phyloP scores from a whole-genome alignment of 1,139 yeast species.

The Zygosaccharomyces sapae region DNA sequence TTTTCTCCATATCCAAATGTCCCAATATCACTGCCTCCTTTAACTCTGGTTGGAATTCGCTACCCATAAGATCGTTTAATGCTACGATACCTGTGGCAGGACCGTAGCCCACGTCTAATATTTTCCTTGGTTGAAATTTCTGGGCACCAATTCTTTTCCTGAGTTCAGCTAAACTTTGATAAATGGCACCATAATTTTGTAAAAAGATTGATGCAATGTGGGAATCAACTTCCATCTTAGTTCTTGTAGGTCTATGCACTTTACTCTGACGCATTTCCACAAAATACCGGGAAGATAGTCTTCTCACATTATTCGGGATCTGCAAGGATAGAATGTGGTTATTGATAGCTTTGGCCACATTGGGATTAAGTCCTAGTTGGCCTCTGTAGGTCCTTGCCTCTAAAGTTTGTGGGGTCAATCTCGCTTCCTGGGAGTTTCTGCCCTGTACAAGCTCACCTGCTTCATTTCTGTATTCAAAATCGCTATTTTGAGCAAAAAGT shows the following conservation, averaged over 20 bases:
- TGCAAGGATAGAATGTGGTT: slow-evolving; percentile 54
- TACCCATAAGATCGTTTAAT: slow-evolving; percentile 74
- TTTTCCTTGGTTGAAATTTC: slow-evolving; percentile 57
- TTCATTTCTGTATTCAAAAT: slow-evolving; percentile 31
- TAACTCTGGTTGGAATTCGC: slow-evolving; percentile 51
- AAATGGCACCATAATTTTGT: slow-evolving; percentile 73
- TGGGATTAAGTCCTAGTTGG: slow-evolving; percentile 46
- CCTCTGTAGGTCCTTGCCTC: slow-evolving; percentile 33
- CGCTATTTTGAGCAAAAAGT: slow-evolving; percentile 37
- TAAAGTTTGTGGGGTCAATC: slow-evolving; percentile 37
- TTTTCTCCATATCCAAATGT: slow-evolving; percentile 65
- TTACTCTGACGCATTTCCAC: slow-evolving; percentile 48
- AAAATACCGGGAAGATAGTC: slow-evolving; percentile 51
- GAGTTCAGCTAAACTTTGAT: slow-evolving; percentile 65
- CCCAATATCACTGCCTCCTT: slow-evolving; percentile 77
- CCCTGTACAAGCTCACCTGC: slow-evolving; percentile 29
- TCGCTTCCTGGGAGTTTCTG: slow-evolving; percentile 29
- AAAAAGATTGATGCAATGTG: slow-evolving; percentile 79
- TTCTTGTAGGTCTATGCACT: slow-evolving; percentile 50
- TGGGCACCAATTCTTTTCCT: slow-evolving; percentile 47
- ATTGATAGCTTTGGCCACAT: slow-evolving; percentile 53
- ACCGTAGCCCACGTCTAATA: slow-evolving; percentile 83
- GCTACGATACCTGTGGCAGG: slow-evolving; percentile 94
- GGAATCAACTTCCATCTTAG: slow-evolving; percentile 68
- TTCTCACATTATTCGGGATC: slow-evolving; percentile 53